Base-by-base conservation (phyloP, 208 protist genomes). In the Phytomonas sp. region DNA sequence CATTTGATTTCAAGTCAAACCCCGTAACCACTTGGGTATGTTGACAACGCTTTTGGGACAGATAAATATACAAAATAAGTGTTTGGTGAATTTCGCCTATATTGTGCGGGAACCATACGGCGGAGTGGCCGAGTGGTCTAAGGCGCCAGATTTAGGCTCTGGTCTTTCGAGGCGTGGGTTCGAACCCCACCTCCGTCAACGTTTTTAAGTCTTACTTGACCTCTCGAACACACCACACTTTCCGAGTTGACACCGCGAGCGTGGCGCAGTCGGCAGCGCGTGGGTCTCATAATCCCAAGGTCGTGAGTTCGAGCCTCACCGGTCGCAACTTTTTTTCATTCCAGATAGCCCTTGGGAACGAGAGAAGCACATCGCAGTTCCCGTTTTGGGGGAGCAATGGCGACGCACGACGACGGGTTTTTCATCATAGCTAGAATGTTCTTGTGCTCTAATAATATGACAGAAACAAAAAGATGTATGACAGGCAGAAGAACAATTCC, bases 201-300 rank as follows among this genome's bases (percentile, higher is more conserved):
- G 28, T 81, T 78, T 81, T 60, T 0, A 9, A 6, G 26, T 17
- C 20, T n/a, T 31, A 36, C 13, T 34, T 64, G 30, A 2, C 0
- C 37, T 36, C 15, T 13, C 13, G 1, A 40, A 40, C 13, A 15
- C 9, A 2, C 40, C 9, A 2, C 9, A 51, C 20, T 51, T 51
- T 13, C 36, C 9, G 7, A 9, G 36, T 13, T 40, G 36, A 4
- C 36, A 13, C 36, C n/a, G 86, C 89, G 86, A 91, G 86, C 83
- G 80, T 96, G 85, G 91, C 91, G 91, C 91, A 94, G 91, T 94
- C 91, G 89, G 91, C 89, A 96, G 91, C 91, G 91, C 91, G 91
- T 96, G 86, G 88, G 91, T 94, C 79, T 96, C 91, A 96, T 96
- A 96, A 96, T 91, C 91, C 91, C 86, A 96, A 96, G 91, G 88